phyloP scores from a whole-genome alignment of 169 alveolate species.

The Perkinsus olseni region DNA sequence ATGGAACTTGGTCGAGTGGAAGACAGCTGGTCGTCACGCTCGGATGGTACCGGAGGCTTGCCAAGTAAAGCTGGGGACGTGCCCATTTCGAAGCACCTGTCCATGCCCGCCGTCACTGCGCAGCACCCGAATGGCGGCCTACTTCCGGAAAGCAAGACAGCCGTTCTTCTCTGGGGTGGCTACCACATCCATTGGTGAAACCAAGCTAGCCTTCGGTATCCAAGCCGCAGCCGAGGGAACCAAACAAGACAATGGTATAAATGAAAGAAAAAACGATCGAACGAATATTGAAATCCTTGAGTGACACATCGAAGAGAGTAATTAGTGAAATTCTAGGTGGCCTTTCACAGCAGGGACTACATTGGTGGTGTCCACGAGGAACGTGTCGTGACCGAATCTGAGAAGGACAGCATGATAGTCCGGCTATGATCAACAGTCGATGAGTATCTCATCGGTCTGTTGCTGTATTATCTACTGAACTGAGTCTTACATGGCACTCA shows the following conservation, averaged over 20 bases:
- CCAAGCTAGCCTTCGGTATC: too few species aligned
- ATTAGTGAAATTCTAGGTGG: constrained; percentile 10
- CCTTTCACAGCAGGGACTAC: constrained; percentile 25
- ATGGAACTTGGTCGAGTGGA: too few species aligned
- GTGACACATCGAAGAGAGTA: background rate
- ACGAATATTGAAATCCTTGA: background rate
- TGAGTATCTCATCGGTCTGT: too few species aligned
- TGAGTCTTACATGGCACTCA: constrained; percentile 4
- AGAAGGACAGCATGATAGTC: background rate
- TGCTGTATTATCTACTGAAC: background rate
- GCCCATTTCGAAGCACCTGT: background rate
- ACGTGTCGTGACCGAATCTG: constrained; percentile 25
- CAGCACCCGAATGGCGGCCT: background rate
- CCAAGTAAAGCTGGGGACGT: background rate
- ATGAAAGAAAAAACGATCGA: too few species aligned
- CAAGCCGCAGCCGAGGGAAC: background rate
- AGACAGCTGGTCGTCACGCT: too few species aligned
- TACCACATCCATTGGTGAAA: background rate
- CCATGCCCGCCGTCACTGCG: background rate
- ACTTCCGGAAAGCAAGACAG: background rate
- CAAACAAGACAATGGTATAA: background rate
- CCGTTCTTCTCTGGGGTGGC: background rate
- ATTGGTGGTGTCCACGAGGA: constrained; percentile 22
- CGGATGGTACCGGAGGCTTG: too few species aligned
- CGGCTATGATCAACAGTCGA: background rate